These are phyloP conservation scores for Prunus campanulata DNA, from an alignment of 306 rosid genomes.

Conservation along the genomic window DNA sequence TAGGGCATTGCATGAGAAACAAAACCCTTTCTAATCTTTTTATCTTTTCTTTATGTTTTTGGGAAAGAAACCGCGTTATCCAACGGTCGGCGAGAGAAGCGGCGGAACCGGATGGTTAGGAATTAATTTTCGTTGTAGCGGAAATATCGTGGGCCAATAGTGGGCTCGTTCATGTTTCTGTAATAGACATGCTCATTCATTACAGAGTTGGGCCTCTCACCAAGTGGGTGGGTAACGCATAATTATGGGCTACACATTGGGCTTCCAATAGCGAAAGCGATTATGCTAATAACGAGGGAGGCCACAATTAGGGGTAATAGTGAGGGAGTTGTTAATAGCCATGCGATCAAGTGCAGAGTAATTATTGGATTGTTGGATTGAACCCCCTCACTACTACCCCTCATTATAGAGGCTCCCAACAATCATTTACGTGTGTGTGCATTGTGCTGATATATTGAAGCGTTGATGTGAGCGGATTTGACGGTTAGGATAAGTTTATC, in stretches of 20 bases:
- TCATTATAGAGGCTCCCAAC: too few relatives aligned
- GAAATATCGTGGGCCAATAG: not conserved
- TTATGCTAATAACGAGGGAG: too few relatives aligned
- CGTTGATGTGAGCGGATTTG: too few relatives aligned
- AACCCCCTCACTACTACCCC: too few relatives aligned
- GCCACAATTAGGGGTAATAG: too few relatives aligned
- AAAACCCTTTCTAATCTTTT: not conserved
- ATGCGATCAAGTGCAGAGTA: too few relatives aligned
- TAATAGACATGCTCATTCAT: not conserved
- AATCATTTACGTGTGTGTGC: too few relatives aligned
- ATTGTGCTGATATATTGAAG: too few relatives aligned
- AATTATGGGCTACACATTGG: not conserved
- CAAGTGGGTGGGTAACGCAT: not conserved
- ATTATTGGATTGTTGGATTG: too few relatives aligned
- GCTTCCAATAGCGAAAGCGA: not conserved
- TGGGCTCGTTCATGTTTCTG: not conserved
- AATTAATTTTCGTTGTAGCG: not conserved
- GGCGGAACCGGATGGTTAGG: not conserved
- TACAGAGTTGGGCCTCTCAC: not conserved
- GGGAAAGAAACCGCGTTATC: not conserved
- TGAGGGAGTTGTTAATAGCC: too few relatives aligned
- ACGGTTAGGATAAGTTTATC: too few relatives aligned
- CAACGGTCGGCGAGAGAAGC: not conserved
- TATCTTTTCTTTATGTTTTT: not conserved
- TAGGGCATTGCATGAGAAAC: slow-evolving; percentile 34